Conservation (phyloP, 2,329 filamentous ascomycete genomes). For the Knoxdaviesia proteae region DNA sequence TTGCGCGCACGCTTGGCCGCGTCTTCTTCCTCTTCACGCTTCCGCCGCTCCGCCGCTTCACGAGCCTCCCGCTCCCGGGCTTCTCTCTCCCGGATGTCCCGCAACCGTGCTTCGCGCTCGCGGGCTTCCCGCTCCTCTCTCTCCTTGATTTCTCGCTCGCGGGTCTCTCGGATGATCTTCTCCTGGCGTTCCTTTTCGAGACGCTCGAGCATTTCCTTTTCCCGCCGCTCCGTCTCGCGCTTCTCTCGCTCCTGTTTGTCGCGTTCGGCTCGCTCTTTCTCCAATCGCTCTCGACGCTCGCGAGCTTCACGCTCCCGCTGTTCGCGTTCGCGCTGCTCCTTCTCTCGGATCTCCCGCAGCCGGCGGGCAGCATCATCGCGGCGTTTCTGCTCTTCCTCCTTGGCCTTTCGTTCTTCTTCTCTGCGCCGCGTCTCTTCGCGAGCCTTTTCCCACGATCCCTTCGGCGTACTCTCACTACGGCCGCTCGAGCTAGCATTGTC, state of each 20-base stretch:
- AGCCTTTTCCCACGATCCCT: slow-evolving; percentile 40
- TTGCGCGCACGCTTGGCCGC: slow-evolving; percentile 11
- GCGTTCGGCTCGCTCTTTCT: slow-evolving; percentile 2
- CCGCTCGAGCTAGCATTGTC: too few species aligned
- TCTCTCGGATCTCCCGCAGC: slow-evolving; percentile 33
- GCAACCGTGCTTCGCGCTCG: slow-evolving; percentile 21
- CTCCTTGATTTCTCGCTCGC: slow-evolving; percentile 7
- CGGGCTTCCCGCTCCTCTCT: slow-evolving; percentile 22
- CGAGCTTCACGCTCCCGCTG: slow-evolving; percentile 5
- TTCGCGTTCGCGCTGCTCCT: slow-evolving; percentile 31
- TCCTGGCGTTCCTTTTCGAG: slow-evolving; percentile 11
- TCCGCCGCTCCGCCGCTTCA: slow-evolving; percentile 14
- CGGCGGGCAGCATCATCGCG: slow-evolving; percentile 32
- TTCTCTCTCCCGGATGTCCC: slow-evolving; percentile 33
- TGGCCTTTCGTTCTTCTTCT: slow-evolving; percentile 41
- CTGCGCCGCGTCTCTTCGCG: slow-evolving; percentile 42
- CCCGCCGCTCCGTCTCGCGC: slow-evolving; percentile 10
- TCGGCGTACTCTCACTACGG: too few species aligned
- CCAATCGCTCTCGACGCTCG: slow-evolving; percentile 4
- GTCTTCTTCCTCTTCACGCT: slow-evolving; percentile 10
- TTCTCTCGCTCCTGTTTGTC: slow-evolving; percentile 5
- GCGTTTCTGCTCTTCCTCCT: slow-evolving; percentile 38
- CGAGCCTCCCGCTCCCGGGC: slow-evolving; percentile 18
- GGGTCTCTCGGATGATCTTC: slow-evolving; percentile 4
- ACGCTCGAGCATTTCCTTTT: slow-evolving; percentile 11